Conservation (phyloP, 1,139 yeast genomes). For the Blastobotrys buckinghamii region DNA sequence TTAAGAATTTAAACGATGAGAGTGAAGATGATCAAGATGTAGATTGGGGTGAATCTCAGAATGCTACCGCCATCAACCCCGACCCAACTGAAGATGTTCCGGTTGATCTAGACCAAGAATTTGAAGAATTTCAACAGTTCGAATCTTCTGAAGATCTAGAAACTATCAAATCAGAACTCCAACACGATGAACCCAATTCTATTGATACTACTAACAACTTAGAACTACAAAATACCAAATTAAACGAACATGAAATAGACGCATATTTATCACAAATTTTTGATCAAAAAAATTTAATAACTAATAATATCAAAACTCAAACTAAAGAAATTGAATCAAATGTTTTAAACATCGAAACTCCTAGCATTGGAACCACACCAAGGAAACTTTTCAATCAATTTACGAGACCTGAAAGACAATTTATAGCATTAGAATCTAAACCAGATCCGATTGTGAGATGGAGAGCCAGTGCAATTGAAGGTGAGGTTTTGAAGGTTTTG, state of each 20-base stretch:
- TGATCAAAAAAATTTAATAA: neutral
- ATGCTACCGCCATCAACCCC: too few relatives aligned
- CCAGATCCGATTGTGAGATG: constrained; percentile 25
- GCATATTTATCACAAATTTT: neutral
- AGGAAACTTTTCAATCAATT: constrained; percentile 25
- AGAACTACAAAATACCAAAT: neutral
- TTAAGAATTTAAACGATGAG: neutral
- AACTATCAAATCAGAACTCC: neutral
- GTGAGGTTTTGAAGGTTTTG: constrained; percentile 18
- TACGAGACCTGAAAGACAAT: constrained; percentile 29
- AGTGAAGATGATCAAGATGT: too few relatives aligned
- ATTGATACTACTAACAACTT: neutral
- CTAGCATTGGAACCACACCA: constrained; percentile 12
- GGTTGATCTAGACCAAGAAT: neutral
- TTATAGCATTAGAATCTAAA: constrained; percentile 18
- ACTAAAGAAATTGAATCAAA: neutral
- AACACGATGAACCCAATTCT: too few relatives aligned
- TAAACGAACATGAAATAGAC: constrained; percentile 2
- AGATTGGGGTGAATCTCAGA: too few relatives aligned
- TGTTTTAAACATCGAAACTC: constrained; percentile 4
- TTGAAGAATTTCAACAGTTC: constrained; percentile 7
- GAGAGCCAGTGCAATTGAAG: constrained; percentile 19
- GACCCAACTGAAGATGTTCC: too few relatives aligned
- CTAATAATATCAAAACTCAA: too few relatives aligned
- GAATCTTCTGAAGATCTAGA: constrained; percentile 10